Base-by-base conservation (phyloP, 2,329 filamentous ascomycete genomes). In the Penicillium sp. region DNA sequence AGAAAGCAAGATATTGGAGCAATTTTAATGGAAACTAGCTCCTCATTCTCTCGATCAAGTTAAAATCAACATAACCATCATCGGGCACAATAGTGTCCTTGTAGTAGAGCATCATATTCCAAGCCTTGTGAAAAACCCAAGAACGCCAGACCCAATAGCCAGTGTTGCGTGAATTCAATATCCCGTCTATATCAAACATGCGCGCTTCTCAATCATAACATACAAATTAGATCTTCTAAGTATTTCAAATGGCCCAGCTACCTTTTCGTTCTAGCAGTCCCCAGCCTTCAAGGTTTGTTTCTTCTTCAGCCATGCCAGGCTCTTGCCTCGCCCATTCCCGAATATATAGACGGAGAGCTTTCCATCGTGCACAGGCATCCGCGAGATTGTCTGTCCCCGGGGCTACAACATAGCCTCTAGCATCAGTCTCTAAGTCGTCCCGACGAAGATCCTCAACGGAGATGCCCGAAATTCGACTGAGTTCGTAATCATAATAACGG, bases 291-390 rank as follows among this genome's bases (percentile, higher is more conserved):
- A 83, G 79, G 53, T 81, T 81, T 25, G 67, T 64, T 61, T 84
- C 79, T 55, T 80, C 78, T 64, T 85, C 75, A 5, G 68, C 81
- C 73, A 94, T 85, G 60, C 85, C 82, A 5, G 92, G 91, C 71
- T 95, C 90, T 74, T 96, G 92, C 55, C 88, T 82, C 25, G 89
- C 92, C 93, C 93, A 97, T 72, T 96, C 92, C 38, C 82, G 82
- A 39, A 97, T 89, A 72, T 97, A 97, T 40, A 87, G 71, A 68
- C 87, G 88, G 43, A 97, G 79, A 1, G 93, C 93, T 68, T 83
- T 86, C 93, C 93, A 97, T 52, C 93, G 83, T 53, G 87, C 80
- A 79, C 89, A 89, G 74, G 72, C 75, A 48, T 71, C 70, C 50
- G 64, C 72, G 71, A 75, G 65, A 75, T 83, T 76, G 75, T 83